Evolutionary conservation across 2,329 filamentous ascomycete species (phyloP).

Genomic region (Colletotrichum chlorophyti): DNA sequence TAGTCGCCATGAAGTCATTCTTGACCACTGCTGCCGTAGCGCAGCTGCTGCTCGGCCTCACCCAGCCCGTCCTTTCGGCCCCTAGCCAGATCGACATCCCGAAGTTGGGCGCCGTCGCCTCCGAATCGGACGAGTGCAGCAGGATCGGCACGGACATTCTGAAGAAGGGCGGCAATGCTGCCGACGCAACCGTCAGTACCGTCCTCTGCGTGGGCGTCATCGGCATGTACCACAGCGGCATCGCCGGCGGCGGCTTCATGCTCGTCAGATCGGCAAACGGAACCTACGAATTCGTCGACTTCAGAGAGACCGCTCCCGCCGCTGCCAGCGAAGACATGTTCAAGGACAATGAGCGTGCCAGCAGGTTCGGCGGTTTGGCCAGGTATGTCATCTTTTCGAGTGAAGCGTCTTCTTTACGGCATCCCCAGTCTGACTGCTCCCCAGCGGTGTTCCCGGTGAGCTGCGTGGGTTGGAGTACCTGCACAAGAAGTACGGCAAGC

Average conservation of each 20-base stretch:
- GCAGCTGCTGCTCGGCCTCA: conserved; percentile 22
- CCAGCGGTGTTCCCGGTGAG: conserved; percentile 71
- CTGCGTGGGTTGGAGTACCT: conserved; percentile 77
- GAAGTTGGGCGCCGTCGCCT: conserved; percentile 64
- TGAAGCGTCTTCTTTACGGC: not conserved
- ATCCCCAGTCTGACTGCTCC: conserved; percentile 24
- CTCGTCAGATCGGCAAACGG: conserved; percentile 71
- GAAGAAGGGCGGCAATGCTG: conserved; percentile 68
- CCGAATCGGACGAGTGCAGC: conserved; percentile 65
- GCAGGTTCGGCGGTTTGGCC: conserved; percentile 74
- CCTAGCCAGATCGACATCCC: not conserved
- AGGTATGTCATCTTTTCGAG: conserved; percentile 60
- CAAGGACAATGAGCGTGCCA: conserved; percentile 68
- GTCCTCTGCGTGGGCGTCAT: conserved; percentile 69
- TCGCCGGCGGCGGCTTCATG: conserved; percentile 83
- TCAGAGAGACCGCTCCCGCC: conserved; percentile 82
- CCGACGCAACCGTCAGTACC: conserved; percentile 70
- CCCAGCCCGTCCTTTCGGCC: conserved; percentile 12
- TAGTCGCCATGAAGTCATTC: conserved; percentile 22
- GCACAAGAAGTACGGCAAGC: conserved; percentile 69
- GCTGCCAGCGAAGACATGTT: conserved; percentile 85
- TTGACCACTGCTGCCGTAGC: conserved; percentile 17
- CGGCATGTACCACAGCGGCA: conserved; percentile 72
- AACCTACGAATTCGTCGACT: conserved; percentile 81
- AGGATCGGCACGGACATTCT: conserved; percentile 64